Evolutionary conservation across 257 asterid species (phyloP).

Genomic region (Euphrasia confusa): DNA sequence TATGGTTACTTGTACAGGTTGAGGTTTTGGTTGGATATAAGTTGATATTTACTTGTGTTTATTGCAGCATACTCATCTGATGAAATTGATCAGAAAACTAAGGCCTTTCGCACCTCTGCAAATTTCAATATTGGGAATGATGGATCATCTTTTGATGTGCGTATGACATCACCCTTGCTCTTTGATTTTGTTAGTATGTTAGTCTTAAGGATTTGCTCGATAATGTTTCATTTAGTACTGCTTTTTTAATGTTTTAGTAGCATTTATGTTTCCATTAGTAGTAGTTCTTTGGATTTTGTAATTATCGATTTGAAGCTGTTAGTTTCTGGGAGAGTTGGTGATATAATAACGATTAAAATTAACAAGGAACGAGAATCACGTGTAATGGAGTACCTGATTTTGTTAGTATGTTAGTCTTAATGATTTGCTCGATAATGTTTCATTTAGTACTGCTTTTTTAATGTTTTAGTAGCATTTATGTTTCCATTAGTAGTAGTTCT

Average conservation of each 20-base stretch:
- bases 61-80: slow-evolving; percentile 65
- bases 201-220: slow-evolving; percentile 10
- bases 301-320: slow-evolving; percentile 2
- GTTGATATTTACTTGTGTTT: slow-evolving; percentile 12
- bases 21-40: slow-evolving; percentile 5
- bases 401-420: too few relatives aligned
- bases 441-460: not conserved
- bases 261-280: not conserved
- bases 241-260: not conserved
- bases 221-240: slow-evolving; percentile 4
- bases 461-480: not conserved
- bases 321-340: not conserved
- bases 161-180: slow-evolving; percentile 30
- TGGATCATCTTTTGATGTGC: slow-evolving; percentile 58
- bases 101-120: slow-evolving; percentile 50
- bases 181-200: slow-evolving; percentile 22
- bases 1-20: not conserved
- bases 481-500: not conserved
- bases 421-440: slow-evolving; percentile 4
- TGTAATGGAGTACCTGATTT: not conserved
- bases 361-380: not conserved
- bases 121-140: slow-evolving; percentile 43
- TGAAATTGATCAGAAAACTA: slow-evolving; percentile 63
- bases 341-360: not conserved
- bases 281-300: not conserved